These are phyloP conservation scores for Salix purpurea DNA, from an alignment of 345 rosid species.

Conservation along the genomic window DNA sequence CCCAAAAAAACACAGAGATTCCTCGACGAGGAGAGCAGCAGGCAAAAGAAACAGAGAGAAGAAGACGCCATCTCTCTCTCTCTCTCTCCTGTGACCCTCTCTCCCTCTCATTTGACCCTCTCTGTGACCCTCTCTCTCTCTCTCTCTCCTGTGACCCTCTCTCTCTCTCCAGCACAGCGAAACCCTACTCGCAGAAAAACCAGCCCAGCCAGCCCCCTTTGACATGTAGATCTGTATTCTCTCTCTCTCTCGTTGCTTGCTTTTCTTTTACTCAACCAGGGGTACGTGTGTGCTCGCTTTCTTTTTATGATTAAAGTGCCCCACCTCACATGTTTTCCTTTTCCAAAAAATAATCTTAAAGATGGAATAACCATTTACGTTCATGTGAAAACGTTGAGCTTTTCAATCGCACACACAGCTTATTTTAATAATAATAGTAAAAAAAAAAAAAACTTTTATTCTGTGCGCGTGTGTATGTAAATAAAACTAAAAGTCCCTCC, in stretches of 20 bases:
- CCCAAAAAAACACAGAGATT: constrained; percentile 34
- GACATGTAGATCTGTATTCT: constrained; percentile 16
- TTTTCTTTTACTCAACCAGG: constrained; percentile 23
- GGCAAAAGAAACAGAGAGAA: neutral
- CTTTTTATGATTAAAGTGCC: constrained; percentile 36
- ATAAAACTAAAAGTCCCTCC: too few relatives aligned
- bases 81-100: too few relatives aligned
- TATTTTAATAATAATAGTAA: too few relatives aligned
- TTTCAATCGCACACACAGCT: neutral
- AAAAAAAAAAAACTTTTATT: too few relatives aligned
- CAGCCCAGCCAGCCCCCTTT: constrained; percentile 9
- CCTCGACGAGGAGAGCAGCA: constrained; percentile 77
- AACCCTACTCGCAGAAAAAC: neutral
- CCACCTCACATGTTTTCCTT: constrained; percentile 6
- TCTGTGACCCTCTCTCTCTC: too few relatives aligned
- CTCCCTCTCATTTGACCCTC: too few relatives aligned
- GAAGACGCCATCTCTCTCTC: too few relatives aligned
- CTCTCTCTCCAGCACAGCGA: too few relatives aligned
- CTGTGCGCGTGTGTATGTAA: too few relatives aligned
- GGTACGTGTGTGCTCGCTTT: constrained; percentile 35
- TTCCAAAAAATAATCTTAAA: too few relatives aligned
- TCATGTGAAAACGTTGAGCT: neutral
- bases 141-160: too few relatives aligned
- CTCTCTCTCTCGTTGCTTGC: constrained; percentile 7
- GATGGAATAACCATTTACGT: too few relatives aligned